Percentiles rank a stretch among this genome's conserved stretches.
Evolutionary conservation across 1,139 yeast genomes (phyloP).

Genomic region (Kluyveromyces sp.): DNA sequence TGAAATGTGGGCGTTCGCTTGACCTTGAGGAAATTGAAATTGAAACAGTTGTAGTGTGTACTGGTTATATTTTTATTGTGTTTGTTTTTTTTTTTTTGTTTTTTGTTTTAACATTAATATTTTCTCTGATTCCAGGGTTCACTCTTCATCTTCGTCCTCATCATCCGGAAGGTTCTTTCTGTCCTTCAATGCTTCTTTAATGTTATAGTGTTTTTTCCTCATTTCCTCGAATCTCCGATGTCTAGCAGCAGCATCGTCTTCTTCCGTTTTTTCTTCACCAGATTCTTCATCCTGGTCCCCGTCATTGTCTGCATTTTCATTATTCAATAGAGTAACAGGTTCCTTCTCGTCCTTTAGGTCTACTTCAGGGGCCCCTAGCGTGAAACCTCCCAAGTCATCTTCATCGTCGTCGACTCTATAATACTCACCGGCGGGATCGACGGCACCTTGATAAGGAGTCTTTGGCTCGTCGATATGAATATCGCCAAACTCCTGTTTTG

Average conservation of each 20-base stretch:
- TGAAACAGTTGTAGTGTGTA: background rate
- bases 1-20: no score
- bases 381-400: constrained; percentile 41
- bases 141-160: constrained; percentile 17
- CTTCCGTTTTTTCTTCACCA: constrained; percentile 9
- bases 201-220: constrained; percentile 70
- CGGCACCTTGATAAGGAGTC: constrained; percentile 94
- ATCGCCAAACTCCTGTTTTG: constrained; percentile 34
- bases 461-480: constrained; percentile 82
- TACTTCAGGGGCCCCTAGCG: constrained; percentile 49
- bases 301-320: background rate
- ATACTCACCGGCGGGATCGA: constrained; percentile 81
- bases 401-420: constrained; percentile 63
- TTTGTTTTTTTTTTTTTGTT: background rate
- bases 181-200: constrained; percentile 50
- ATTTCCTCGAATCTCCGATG: constrained; percentile 65
- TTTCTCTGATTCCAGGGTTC: no score
- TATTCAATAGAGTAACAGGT: constrained; percentile 12
- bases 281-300: background rate
- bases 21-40: no score
- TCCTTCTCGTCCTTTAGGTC: constrained; percentile 21
- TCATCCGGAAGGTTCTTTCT: constrained; percentile 23
- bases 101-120: background rate
- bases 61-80: background rate
- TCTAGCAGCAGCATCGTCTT: constrained; percentile 46